Conservation (phyloP, 1,284 basidiomycete genomes). For the Cerioporus squamosus region DNA sequence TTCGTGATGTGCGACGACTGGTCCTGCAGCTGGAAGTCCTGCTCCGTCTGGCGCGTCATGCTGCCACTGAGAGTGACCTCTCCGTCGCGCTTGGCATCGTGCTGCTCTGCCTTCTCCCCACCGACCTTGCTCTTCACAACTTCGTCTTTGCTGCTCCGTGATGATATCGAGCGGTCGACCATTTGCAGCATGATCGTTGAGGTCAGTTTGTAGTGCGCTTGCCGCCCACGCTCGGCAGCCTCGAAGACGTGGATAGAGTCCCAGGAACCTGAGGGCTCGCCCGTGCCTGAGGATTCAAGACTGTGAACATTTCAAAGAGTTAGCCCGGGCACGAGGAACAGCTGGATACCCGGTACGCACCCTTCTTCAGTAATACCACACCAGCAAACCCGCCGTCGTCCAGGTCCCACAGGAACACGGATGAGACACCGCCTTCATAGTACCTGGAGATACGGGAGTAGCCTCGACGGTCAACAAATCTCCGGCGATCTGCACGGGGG, state of each 20-base stretch:
- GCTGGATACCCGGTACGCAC: slow-evolving; percentile 51
- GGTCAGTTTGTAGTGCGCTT: slow-evolving; percentile 96
- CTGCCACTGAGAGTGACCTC: slow-evolving; percentile 90
- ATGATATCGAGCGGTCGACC: slow-evolving; percentile 53
- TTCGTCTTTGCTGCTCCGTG: slow-evolving; percentile 39
- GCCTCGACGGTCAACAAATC: background rate
- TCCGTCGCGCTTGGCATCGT: slow-evolving; percentile 62
- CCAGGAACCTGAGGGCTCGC: slow-evolving; percentile 86
- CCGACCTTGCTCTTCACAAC: slow-evolving; percentile 40
- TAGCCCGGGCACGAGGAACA: background rate
- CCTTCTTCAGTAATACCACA: slow-evolving; percentile 95
- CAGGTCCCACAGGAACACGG: slow-evolving; percentile 97
- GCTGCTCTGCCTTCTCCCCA: slow-evolving; percentile 40
- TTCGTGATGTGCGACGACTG: slow-evolving; percentile 88
- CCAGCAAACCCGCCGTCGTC: slow-evolving; percentile 97
- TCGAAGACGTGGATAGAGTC: slow-evolving; percentile 99
- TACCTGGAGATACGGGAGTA: slow-evolving; percentile 59
- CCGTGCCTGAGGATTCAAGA: slow-evolving; percentile 55
- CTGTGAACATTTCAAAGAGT: slow-evolving; percentile 39
- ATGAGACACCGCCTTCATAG: slow-evolving; percentile 96
- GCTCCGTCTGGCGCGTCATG: slow-evolving; percentile 95
- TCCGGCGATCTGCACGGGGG: slow-evolving; percentile 1
- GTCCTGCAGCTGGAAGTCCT: slow-evolving; percentile 83
- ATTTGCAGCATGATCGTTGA: slow-evolving; percentile 98
- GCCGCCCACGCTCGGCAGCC: slow-evolving; percentile 84